These are phyloP conservation scores for Calonectria fujianensis DNA, from an alignment of 2,329 filamentous ascomycete species.

Conservation along the genomic window DNA sequence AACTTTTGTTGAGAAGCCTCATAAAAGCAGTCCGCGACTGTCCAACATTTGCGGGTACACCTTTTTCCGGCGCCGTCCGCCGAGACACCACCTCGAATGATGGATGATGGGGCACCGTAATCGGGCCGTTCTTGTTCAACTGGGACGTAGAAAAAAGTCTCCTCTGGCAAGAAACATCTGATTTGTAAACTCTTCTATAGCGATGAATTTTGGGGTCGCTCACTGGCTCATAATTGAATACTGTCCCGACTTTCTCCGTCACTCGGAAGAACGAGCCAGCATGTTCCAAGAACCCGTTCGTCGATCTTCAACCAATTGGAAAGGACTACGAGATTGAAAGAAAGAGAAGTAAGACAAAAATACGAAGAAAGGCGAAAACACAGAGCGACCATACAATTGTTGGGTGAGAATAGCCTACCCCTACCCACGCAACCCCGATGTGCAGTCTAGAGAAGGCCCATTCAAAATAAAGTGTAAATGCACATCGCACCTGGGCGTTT, in stretches of 20 bases:
- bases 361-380: too few species aligned
- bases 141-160: not conserved
- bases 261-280: not conserved
- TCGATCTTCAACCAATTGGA: not conserved
- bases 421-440: too few species aligned
- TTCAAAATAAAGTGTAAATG: too few species aligned
- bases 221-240: not conserved
- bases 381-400: too few species aligned
- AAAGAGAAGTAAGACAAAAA: too few species aligned
- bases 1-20: conserved; percentile 14
- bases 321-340: not conserved
- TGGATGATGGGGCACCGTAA: conserved; percentile 9
- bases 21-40: not conserved
- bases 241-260: not conserved
- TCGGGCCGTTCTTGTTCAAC: conserved; percentile 8
- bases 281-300: not conserved
- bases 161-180: too few species aligned
- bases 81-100: not conserved
- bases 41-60: not conserved
- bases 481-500: too few species aligned
- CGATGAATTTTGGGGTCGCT: too few species aligned
- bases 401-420: too few species aligned
- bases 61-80: not conserved
- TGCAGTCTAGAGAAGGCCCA: too few species aligned
- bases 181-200: not conserved